These are phyloP conservation scores for Paecilomyces fulvus DNA, from an alignment of 2,329 filamentous ascomycete genomes.

Conservation along the genomic window DNA sequence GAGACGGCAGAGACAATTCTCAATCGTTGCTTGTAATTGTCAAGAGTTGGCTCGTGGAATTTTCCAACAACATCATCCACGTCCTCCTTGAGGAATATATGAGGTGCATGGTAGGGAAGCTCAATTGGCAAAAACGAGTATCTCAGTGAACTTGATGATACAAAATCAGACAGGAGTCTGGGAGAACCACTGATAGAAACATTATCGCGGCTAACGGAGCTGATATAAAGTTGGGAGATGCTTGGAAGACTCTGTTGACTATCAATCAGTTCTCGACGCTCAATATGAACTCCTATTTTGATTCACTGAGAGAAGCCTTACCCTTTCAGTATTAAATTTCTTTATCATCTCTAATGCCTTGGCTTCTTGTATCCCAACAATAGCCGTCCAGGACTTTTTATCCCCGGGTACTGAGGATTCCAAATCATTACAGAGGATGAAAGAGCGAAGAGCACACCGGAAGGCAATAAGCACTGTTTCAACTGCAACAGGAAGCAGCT, in stretches of 20 bases:
- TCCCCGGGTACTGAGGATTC: neutral
- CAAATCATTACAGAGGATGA: neutral
- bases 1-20: too few relatives aligned
- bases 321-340: neutral
- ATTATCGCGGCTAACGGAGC: constrained; percentile 4
- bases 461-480: constrained; percentile 8
- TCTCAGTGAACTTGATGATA: neutral
- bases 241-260: constrained; percentile 1
- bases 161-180: constrained; percentile 2
- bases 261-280: neutral
- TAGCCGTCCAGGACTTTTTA: constrained; percentile 2
- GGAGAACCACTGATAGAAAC: constrained; percentile 11
- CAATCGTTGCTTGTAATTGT: neutral
- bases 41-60: neutral
- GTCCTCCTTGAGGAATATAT: constrained; percentile 3
- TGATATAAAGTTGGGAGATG: constrained; percentile 3
- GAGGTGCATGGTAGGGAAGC: constrained; percentile 9
- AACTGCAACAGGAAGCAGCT: constrained; percentile 8
- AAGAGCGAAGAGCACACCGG: constrained; percentile 4
- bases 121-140: constrained; percentile 4
- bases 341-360: neutral
- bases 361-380: constrained; percentile 1
- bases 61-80: constrained; percentile 1
- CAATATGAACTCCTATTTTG: neutral
- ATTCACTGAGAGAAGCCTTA: neutral